These are phyloP conservation scores for Camillea tinctor DNA, from an alignment of 2,329 filamentous ascomycete species.

Conservation along the genomic window DNA sequence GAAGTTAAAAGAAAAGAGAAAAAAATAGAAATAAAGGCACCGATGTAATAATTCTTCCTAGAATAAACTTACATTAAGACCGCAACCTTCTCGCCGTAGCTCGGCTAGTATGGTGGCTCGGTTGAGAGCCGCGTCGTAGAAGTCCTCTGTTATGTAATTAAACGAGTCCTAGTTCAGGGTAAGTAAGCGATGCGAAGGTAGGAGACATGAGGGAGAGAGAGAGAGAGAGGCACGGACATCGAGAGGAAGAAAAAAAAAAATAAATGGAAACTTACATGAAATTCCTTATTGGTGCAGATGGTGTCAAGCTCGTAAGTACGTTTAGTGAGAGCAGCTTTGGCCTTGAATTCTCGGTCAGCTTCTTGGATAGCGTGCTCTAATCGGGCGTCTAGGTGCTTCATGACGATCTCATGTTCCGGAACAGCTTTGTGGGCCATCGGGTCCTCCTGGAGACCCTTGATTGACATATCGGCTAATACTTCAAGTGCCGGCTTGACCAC, in stretches of 20 bases:
- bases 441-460: conserved; percentile 57
- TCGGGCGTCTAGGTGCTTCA: conserved; percentile 49
- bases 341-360: conserved; percentile 33
- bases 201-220: too few species aligned
- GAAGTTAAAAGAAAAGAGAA: background rate
- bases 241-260: conserved; percentile 5
- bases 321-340: conserved; percentile 32
- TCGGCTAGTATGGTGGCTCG: conserved; percentile 27
- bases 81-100: conserved; percentile 25
- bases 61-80: conserved; percentile 26
- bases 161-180: conserved; percentile 27
- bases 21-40: background rate
- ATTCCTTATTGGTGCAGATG: conserved; percentile 39
- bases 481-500: conserved; percentile 63
- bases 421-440: conserved; percentile 52
- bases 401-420: conserved; percentile 52
- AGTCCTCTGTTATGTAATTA: conserved; percentile 28
- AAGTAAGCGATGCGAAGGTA: conserved; percentile 20
- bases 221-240: background rate
- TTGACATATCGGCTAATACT: conserved; percentile 60
- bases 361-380: conserved; percentile 31
- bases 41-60: background rate
- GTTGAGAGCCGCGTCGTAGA: conserved; percentile 29
- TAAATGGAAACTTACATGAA: conserved; percentile 36
- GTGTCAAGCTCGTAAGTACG: conserved; percentile 35